These are phyloP conservation scores for Phytophthora fragariae DNA, from an alignment of 352 stramenopile species.

Conservation along the genomic window DNA sequence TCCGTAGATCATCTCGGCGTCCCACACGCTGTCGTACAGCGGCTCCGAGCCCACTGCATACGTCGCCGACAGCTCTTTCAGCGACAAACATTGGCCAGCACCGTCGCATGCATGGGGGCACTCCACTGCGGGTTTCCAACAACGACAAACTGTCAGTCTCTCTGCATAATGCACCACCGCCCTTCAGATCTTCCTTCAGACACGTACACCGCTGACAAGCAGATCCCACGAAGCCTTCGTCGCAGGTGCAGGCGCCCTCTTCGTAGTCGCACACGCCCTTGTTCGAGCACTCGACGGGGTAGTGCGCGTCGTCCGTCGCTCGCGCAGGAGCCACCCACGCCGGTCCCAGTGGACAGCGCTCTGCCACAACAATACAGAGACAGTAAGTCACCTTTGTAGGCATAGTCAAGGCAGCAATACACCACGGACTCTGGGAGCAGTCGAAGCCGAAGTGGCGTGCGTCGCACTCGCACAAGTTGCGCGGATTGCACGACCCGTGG, in stretches of 20 bases:
- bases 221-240: slow-evolving; percentile 71
- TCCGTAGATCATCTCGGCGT: slow-evolving; percentile 85
- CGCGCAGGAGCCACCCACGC: slow-evolving; percentile 68
- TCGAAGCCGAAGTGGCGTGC: slow-evolving; percentile 61
- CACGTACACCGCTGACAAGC: slow-evolving; percentile 75
- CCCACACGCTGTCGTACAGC: slow-evolving; percentile 65
- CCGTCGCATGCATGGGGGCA: slow-evolving; percentile 55
- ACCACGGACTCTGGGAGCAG: slow-evolving; percentile 57
- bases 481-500: slow-evolving; percentile 53
- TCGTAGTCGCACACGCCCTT: slow-evolving; percentile 68
- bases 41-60: slow-evolving; percentile 58
- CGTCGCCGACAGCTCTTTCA: slow-evolving; percentile 59
- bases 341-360: slow-evolving; percentile 53
- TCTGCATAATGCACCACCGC: background rate
- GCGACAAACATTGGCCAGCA: slow-evolving; percentile 70
- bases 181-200: too few relatives aligned
- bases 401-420: background rate
- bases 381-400: background rate
- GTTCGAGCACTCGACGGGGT: slow-evolving; percentile 80
- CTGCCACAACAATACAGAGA: slow-evolving; percentile 22
- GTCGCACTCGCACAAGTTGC: slow-evolving; percentile 67
- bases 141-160: background rate
- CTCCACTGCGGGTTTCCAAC: slow-evolving; percentile 41
- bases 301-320: slow-evolving; percentile 65
- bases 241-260: slow-evolving; percentile 63